Evolutionary conservation across 139 green algal genomes (phyloP), one percentile per base, ranked within the genome.

Genomic region (Ettlia oleoabundans): DNA sequence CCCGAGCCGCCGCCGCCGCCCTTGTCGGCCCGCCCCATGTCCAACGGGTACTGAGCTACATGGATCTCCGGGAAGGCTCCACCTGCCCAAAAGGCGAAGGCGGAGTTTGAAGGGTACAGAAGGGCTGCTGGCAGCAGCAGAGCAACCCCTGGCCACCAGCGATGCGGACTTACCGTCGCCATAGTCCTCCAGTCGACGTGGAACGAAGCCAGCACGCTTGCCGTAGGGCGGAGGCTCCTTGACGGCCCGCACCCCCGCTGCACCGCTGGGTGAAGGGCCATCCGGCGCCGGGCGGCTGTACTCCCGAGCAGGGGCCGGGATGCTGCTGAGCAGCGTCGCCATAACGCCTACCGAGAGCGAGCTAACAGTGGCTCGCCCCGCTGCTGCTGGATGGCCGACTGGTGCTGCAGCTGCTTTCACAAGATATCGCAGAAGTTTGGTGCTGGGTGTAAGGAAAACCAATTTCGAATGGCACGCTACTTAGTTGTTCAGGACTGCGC

Each of bases 1-100:
- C 84, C 75, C 3, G 70, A 65, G 21, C 51, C 81, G 10, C 43
- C 75, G 41, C 84, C 76, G 2, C 70, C 42, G 15, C 82, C 47
- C 82, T 90, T 90, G 68, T 92, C 84, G 53, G 91, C 84, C 0
- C 87, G 76, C 18, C 96, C 96, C 96, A 98, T 98, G 28, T 94
- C 93, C 68, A 97, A 82, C 0, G 96, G 96, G 77, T 97, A 98
- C 87, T 99, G 96, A 21, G 93, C 90, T 5, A 98, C 88, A 43
- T 96, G 94, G 40, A 98, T 91, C 84, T 98, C 95, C 1, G 95
- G 96, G 80, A 95, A 98, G 2, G 96, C 96, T 4, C 85, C 88
- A 35, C 85, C 82, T 86, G 75, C 71, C 37, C 15, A 13, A 26
- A 24, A 2, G 53, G 65, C 13, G n/a, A 30, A 42, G 28, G 43